Evolutionary conservation across 176 grass and related monocot genomes (phyloP).

Genomic region (Canna indica): DNA sequence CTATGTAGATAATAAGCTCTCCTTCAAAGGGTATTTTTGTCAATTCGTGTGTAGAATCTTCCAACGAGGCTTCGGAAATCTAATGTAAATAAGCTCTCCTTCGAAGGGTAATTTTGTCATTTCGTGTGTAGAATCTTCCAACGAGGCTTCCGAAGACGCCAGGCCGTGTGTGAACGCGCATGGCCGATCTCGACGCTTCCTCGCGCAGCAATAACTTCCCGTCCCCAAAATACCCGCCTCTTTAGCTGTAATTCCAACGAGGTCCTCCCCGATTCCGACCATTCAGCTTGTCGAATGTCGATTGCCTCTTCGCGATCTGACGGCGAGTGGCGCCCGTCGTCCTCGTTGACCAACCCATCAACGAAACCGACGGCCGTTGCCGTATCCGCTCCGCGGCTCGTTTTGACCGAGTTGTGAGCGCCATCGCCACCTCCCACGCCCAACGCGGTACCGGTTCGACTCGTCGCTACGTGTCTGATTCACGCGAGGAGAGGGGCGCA

Average conservation of each 20-base stretch:
- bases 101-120: neutral
- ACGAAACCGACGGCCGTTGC: neutral
- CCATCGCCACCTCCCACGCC: neutral
- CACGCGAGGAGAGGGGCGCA: neutral
- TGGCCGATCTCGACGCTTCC: neutral
- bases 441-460: neutral
- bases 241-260: too few relatives aligned
- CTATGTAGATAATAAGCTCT: too few relatives aligned
- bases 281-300: too few relatives aligned
- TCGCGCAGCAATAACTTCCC: neutral
- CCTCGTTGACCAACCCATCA: neutral
- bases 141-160: neutral
- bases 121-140: neutral
- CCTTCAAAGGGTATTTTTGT: too few relatives aligned
- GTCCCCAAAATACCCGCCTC: too few relatives aligned
- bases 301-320: neutral
- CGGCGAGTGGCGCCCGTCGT: neutral
- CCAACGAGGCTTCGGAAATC: too few relatives aligned
- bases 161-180: neutral
- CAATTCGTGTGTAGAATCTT: too few relatives aligned
- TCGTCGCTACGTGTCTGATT: neutral
- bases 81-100: too few relatives aligned
- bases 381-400: neutral
- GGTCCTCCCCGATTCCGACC: too few relatives aligned
- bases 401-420: neutral